Percentiles rank a stretch among this genome's conserved stretches.
Conservation (phyloP, 371 early-diverging fungal genomes). For the Funneliformis caledonium region DNA sequence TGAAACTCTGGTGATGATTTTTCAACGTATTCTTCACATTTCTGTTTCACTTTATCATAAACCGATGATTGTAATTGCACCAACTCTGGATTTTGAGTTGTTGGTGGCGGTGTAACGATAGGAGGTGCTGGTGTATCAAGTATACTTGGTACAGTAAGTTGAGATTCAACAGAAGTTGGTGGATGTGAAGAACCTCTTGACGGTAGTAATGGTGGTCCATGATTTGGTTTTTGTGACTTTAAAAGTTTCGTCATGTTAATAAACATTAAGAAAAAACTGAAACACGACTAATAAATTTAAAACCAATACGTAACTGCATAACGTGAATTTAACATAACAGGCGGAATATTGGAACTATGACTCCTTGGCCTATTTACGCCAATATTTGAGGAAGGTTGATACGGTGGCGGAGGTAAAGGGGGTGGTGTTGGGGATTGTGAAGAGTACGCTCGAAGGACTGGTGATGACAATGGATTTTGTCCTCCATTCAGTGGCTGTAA, state of each 20-base stretch:
- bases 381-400: slow-evolving; percentile 23
- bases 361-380: slow-evolving; percentile 19
- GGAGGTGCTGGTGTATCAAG: slow-evolving; percentile 31
- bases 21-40: slow-evolving; percentile 21
- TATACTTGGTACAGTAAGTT: slow-evolving; percentile 17
- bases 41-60: slow-evolving; percentile 31
- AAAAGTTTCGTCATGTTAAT: not conserved
- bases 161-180: not conserved
- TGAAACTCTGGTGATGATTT: slow-evolving; percentile 13
- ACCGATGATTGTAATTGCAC: slow-evolving; percentile 29
- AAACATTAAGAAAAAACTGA: not conserved
- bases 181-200: not conserved
- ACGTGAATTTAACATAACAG: slow-evolving; percentile 8
- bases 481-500: not conserved
- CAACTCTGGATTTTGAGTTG: slow-evolving; percentile 25
- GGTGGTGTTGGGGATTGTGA: slow-evolving; percentile 25
- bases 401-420: slow-evolving; percentile 31
- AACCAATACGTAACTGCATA: not conserved
- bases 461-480: not conserved
- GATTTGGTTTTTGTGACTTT: not conserved
- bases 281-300: not conserved
- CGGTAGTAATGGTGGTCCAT: too few relatives aligned
- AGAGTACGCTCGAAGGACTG: not conserved
- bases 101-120: not conserved
- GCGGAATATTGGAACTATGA: not conserved